Evolutionary conservation across 2,329 filamentous ascomycete genomes (phyloP).

Genomic region (Aureobasidium melanogenum): DNA sequence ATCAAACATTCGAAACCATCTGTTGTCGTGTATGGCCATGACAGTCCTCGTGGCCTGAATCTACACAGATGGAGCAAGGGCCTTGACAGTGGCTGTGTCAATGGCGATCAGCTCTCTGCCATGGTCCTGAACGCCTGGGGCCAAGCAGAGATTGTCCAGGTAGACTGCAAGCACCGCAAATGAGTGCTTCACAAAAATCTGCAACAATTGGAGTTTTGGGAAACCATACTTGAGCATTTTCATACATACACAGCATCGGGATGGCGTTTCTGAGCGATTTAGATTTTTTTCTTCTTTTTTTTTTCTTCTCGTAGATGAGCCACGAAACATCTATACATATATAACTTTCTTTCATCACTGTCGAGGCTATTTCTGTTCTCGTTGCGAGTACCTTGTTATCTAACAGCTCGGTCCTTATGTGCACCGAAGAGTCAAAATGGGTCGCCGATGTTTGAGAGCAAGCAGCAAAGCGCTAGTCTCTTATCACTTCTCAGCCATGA

Average conservation of each 20-base stretch:
- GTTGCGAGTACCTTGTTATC: no score
- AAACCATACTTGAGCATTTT: background rate
- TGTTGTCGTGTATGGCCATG: constrained; percentile 82
- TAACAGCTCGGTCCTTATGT: no score
- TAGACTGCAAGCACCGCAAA: constrained; percentile 32
- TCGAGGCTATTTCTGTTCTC: no score
- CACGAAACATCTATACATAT: background rate
- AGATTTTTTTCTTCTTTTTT: no score
- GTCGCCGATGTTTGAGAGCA: no score
- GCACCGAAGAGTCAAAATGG: no score
- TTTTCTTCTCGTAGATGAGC: background rate
- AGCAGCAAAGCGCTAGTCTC: background rate
- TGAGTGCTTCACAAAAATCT: background rate
- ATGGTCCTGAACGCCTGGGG: constrained; percentile 58
- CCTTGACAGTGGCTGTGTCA: constrained; percentile 74
- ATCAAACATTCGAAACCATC: constrained; percentile 29
- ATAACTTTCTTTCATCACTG: background rate
- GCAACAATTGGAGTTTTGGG: background rate
- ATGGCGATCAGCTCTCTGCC: constrained; percentile 66
- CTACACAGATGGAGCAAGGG: constrained; percentile 67
- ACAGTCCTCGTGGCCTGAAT: constrained; percentile 61
- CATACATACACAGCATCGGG: background rate
- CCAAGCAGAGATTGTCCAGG: constrained; percentile 25
- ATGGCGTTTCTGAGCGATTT: background rate
- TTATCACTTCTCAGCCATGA: background rate